Base-by-base conservation (phyloP, 2,329 filamentous ascomycete species). In the Fusarium paranaense region DNA sequence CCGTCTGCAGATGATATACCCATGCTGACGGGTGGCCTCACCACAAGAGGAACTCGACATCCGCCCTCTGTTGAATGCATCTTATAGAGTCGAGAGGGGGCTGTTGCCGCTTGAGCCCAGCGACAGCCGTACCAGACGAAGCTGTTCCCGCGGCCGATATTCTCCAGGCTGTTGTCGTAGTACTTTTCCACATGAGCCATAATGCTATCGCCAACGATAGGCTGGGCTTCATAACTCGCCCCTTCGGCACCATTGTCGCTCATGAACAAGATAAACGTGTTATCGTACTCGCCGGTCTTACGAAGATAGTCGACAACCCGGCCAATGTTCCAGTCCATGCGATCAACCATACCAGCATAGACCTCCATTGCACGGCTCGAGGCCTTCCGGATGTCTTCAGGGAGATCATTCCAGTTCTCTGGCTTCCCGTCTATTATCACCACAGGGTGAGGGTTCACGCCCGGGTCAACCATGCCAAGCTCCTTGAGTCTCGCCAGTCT, bases 201-300 rank as follows among this genome's bases (percentile, higher is more conserved):
- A 16, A 45, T 47, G 13, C 38, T 47, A 11, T 35, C 40, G 0
- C 58, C 58, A 22, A 61, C 40, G 13, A 61, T 45, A 11, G 60
- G 60, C 2, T 38, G 25, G 2, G 71, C 69, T 25, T 72, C 72
- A 10, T 65, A 89, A 1, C 86, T 85, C 25, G 87, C 88, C n/a
- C 89, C 89, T 73, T 91, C 89, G n/a, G 89, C 89, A 5, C 89
- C 89, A 70, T 91, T 91, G 80, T 91, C 89, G 2, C 86, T 89
- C 83, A 91, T 87, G 84, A 92, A 92, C 76, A 88, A 86, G 61
- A 92, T 84, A 68, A 92, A 88, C 2, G 90, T 92, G 78, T 92
- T 91, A 69, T 92, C 90, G 1, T 89, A 83, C 76, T 92, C 90
- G 67, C 86, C 88, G 2, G 86, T 88, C 50, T 85, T 78, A 66